Base-by-base conservation (phyloP, 805 yeast species). In the Candida parachauliodes region DNA sequence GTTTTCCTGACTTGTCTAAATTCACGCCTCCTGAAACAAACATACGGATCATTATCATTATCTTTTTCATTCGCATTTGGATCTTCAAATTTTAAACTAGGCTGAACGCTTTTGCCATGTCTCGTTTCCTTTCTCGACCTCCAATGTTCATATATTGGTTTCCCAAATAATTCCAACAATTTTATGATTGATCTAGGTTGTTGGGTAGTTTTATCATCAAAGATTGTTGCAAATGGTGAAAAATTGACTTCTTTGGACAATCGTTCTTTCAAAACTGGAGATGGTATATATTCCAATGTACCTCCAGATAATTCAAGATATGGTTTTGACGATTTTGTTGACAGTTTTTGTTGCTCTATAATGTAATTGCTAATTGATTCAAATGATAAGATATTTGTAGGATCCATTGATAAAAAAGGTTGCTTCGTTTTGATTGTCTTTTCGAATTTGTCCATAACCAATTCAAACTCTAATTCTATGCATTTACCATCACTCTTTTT, bases 1-100 rank as follows among this genome's bases (percentile, higher is more conserved):
- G 98, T 93, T 59, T 93, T 93, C 59, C 98, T 83, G 21, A 94
- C 93, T 55, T 86, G 97, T 47, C 98, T 79, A 47, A 88, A 83
- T 54, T 89, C 98, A 59, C 98, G 83, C 48, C 96, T 80, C 52
- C 98, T 77, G 70, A 93, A 93, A 65, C 97, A 88, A 28, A 88
- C 83, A 59, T 93, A 93, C 1, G 98, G 98, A 59, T 93, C 97
- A 42, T 76, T 77, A 52, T 89, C 97, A 40, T 68, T 67, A 52
- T 89, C 97, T 53, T 88, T 88, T 42, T 87, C 93, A 39, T 77
- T 77, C 6, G 72, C 72, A 46, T 58, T 65, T 17, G 86, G 86
- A 49, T 86, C 89, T 63, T 89, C 97, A 57, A 86, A 88, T 57
- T 81, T 85, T 35, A 93, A 68, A 11, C 72, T 59, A 3, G 97